Conservation (phyloP, 2,329 filamentous ascomycete genomes). For the Orbilia quercus region DNA sequence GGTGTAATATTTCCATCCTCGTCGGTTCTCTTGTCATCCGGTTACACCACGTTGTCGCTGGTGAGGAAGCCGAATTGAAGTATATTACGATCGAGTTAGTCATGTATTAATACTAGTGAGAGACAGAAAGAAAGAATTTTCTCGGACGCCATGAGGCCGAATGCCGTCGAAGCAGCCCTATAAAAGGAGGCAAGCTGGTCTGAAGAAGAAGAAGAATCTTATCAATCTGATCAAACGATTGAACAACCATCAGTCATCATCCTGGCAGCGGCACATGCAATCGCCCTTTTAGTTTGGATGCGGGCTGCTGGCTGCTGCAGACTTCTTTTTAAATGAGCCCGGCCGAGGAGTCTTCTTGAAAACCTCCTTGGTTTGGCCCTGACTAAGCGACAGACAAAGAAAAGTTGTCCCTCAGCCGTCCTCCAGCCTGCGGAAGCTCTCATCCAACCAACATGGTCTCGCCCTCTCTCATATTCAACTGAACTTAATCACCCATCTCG, state of each 20-base stretch:
- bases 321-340: background rate
- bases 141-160: background rate
- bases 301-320: too few relatives aligned
- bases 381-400: constrained; percentile 12
- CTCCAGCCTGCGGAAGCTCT: background rate
- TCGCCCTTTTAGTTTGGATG: too few relatives aligned
- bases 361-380: constrained; percentile 5
- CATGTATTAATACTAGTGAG: background rate
- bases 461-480: background rate
- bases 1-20: too few relatives aligned
- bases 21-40: too few relatives aligned
- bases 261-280: too few relatives aligned
- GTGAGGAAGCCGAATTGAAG: too few relatives aligned
- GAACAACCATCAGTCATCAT: background rate
- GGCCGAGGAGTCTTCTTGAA: background rate
- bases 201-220: too few relatives aligned
- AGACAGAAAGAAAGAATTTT: background rate
- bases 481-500: background rate
- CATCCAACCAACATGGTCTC: constrained; percentile 6
- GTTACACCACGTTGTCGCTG: too few relatives aligned
- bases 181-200: too few relatives aligned
- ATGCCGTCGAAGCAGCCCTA: too few relatives aligned
- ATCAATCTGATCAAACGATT: background rate
- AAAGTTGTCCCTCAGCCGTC: background rate
- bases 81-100: background rate